Conservation (phyloP, 1,284 basidiomycete species). For the Apiotrichum akiyoshidainum region DNA sequence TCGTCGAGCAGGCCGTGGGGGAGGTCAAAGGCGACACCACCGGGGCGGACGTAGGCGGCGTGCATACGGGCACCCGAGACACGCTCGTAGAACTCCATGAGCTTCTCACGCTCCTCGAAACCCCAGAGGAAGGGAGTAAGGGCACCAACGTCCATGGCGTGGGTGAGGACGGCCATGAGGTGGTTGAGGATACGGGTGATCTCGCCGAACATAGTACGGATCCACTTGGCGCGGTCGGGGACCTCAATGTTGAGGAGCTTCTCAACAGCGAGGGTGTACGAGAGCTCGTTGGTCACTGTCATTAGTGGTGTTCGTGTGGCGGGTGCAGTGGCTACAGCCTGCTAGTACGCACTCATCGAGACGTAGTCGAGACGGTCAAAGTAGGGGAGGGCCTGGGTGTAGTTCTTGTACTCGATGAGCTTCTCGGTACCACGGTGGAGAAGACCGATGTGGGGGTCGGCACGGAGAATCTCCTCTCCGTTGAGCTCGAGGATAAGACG, state of each 20-base stretch:
- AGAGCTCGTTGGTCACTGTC: constrained; percentile 89
- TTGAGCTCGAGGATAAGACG: constrained; percentile 97
- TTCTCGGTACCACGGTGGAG: constrained; percentile 98
- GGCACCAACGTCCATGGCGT: constrained; percentile 76
- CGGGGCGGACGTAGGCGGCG: constrained; percentile 95
- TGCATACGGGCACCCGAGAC: constrained; percentile 97
- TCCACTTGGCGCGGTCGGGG: constrained; percentile 98
- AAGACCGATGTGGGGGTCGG: constrained; percentile 91
- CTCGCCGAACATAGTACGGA: constrained; percentile 94
- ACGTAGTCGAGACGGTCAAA: constrained; percentile 99
- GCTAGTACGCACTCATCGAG: constrained; percentile 79
- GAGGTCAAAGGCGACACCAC: constrained; percentile 95
- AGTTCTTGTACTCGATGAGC: constrained; percentile 98
- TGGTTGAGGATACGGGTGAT: constrained; percentile 96
- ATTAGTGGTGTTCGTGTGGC: background rate
- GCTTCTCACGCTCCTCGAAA: constrained; percentile 99
- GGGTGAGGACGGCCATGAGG: constrained; percentile 92
- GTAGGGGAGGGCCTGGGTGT: constrained; percentile 96
- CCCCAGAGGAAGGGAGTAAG: constrained; percentile 99
- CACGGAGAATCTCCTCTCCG: constrained; percentile 88
- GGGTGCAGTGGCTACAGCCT: too few species aligned
- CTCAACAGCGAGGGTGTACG: constrained; percentile 95
- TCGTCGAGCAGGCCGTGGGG: constrained; percentile 95
- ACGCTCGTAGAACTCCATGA: constrained; percentile 99
- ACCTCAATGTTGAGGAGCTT: constrained; percentile 98